A percentile compares a stretch with the other conserved stretches of the same genome.
These are phyloP conservation scores for Penicillium antarcticum DNA, from an alignment of 495 filamentous ascomycete species.

Conservation along the genomic window DNA sequence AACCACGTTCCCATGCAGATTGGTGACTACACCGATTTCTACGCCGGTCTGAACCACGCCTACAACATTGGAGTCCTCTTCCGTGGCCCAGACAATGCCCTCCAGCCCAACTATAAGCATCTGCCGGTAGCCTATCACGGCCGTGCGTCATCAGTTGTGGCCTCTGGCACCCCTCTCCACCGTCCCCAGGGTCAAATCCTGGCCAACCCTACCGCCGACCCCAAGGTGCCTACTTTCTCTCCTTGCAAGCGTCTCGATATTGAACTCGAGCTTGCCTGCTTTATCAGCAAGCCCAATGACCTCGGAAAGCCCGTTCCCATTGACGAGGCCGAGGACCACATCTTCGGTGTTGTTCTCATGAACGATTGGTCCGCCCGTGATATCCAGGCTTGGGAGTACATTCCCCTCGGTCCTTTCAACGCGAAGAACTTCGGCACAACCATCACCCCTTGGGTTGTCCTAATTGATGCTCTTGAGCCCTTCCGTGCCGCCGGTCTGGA, in stretches of 20 bases:
- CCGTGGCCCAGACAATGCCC: slow-evolving; percentile 73
- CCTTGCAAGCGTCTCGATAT: slow-evolving; percentile 72
- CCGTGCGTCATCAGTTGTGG: slow-evolving; percentile 72
- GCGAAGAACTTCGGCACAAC: slow-evolving; percentile 91
- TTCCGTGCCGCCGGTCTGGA: slow-evolving; percentile 58
- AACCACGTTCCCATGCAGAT: slow-evolving; percentile 83
- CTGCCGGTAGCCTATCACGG: slow-evolving; percentile 90
- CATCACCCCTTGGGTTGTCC: slow-evolving; percentile 85
- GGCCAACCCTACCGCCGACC: slow-evolving; percentile 57
- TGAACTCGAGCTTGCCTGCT: slow-evolving; percentile 84
- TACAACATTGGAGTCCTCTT: slow-evolving; percentile 78
- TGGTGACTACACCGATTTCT: slow-evolving; percentile 98
- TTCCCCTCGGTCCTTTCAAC: slow-evolving; percentile 84
- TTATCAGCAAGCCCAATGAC: slow-evolving; percentile 65
- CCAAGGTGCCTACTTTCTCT: slow-evolving; percentile 59
- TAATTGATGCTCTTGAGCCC: slow-evolving; percentile 77
- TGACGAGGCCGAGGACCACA: slow-evolving; percentile 65
- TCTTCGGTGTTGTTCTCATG: slow-evolving; percentile 87
- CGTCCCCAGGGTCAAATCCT: slow-evolving; percentile 84
- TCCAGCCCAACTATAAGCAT: slow-evolving; percentile 89
- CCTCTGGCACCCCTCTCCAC: slow-evolving; percentile 70
- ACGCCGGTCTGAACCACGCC: slow-evolving; percentile 87
- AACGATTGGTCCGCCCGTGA: slow-evolving; percentile 96
- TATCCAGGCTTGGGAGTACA: slow-evolving; percentile 88
- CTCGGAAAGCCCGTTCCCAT: slow-evolving; percentile 64